These are phyloP conservation scores for Mucuna pruriens DNA, from an alignment of 306 rosid genomes.

Conservation along the genomic window DNA sequence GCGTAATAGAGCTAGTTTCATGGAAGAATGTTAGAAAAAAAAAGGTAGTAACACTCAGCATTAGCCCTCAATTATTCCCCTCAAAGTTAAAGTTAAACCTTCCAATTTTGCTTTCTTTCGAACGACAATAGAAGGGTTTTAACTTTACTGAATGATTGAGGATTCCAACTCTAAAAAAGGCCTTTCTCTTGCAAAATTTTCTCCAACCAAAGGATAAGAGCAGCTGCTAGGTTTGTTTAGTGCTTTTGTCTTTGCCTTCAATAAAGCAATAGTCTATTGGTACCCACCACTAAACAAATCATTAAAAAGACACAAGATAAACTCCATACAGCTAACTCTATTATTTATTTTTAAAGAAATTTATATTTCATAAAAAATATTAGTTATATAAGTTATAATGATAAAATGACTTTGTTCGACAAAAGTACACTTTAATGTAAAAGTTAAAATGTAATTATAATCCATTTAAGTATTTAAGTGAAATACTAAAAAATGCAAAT, in stretches of 20 bases:
- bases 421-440: too few relatives aligned
- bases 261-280: conserved; percentile 31
- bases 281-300: conserved; percentile 47
- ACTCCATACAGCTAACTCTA: not conserved
- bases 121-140: conserved; percentile 27
- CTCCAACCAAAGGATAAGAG: conserved; percentile 40
- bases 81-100: conserved; percentile 25
- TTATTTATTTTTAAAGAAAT: not conserved
- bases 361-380: not conserved
- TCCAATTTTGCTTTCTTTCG: conserved; percentile 11
- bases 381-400: not conserved
- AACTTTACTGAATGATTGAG: conserved; percentile 37
- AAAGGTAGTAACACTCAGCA: not conserved
- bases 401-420: not conserved
- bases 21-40: conserved; percentile 24
- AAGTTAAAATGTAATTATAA: not conserved
- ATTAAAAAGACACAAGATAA: not conserved
- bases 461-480: not conserved
- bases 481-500: too few relatives aligned
- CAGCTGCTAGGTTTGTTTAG: conserved; percentile 35
- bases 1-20: conserved; percentile 20
- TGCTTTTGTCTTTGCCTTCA: conserved; percentile 37
- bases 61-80: conserved; percentile 36
- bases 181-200: conserved; percentile 8
- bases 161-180: not conserved